Percentiles rank a stretch among this genome's conserved stretches.
These are phyloP conservation scores for Juglanconis oblonga DNA, from an alignment of 2,329 filamentous ascomycete genomes.

Conservation along the genomic window DNA sequence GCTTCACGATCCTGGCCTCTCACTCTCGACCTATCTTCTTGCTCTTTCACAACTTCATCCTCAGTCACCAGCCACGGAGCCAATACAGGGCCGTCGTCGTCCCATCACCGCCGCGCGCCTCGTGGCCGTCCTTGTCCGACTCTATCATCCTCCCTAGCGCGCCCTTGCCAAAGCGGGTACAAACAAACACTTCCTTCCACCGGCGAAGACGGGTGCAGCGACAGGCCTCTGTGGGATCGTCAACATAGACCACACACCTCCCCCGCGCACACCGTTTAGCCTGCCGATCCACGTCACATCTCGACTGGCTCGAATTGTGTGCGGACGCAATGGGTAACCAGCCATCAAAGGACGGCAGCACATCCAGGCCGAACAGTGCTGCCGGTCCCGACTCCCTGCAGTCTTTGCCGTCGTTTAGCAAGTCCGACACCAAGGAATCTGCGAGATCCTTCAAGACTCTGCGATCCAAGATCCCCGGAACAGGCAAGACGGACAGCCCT, in stretches of 20 bases:
- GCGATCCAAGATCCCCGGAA: constrained; percentile 82
- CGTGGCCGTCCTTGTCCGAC: constrained; percentile 48
- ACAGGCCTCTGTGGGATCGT: constrained; percentile 32
- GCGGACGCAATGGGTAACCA: constrained; percentile 67
- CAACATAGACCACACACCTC: constrained; percentile 31
- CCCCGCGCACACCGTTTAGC: constrained; percentile 32
- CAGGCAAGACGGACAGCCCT: constrained; percentile 72
- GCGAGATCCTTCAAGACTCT: constrained; percentile 81
- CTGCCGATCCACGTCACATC: constrained; percentile 21
- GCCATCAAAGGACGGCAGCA: constrained; percentile 58
- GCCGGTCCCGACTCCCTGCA: constrained; percentile 60
- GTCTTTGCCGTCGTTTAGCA: constrained; percentile 87
- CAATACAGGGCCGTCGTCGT: constrained; percentile 40
- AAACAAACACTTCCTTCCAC: constrained; percentile 16
- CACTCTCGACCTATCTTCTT: background rate
- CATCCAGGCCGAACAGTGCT: constrained; percentile 48
- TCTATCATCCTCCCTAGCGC: constrained; percentile 53
- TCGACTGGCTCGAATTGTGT: constrained; percentile 15
- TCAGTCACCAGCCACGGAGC: constrained; percentile 47
- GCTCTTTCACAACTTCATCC: constrained; percentile 25
- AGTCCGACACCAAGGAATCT: constrained; percentile 90
- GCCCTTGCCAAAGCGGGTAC: constrained; percentile 24
- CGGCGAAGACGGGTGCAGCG: constrained; percentile 33
- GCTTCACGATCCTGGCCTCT: constrained; percentile 1
- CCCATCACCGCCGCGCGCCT: constrained; percentile 42